Evolutionary conservation across 1,284 basidiomycete genomes (phyloP), one percentile per base, ranked within the genome.

Genomic region (Ustilago bromivora): DNA sequence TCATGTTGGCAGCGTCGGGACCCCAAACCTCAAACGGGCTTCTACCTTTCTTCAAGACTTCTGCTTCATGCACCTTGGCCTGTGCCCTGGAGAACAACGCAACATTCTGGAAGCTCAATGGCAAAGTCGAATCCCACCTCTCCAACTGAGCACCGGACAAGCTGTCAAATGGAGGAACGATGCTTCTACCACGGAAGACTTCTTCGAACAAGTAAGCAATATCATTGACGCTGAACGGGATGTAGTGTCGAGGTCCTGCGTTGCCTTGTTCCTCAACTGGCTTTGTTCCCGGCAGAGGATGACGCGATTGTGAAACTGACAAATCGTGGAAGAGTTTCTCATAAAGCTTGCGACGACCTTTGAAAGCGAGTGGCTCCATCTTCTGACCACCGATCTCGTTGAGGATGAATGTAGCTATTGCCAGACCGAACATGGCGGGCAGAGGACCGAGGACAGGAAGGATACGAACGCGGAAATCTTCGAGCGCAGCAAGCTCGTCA

Each of bases 401-500:
- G 31, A 86, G 61, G 62, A 86, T 79, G 57, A 78, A 85, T 15
- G 81, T 84, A 0, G 84, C 84, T 1, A 80, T 83, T 0, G 82
- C 83, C 10, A 86, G 61, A 0, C 84, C 84, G 60, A 86, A 86
- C 80, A 86, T 86, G 63, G 82, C 84, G 4, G 84, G 84, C 6
- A 86, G 58, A 1, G 84, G 82, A 0, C 93, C 93, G 7, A 96
- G 89, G 7, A 96, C 94, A 35, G 94, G 94, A 7, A 96, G 86
- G 73, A 96, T 94, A 52, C 95, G 89, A 6, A 96, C 94, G 40
- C 97, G 89, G 87, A 98, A 99, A 85, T 98, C 94, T 83, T 96
- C 93, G 69, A 98, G 93, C 5, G 93, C 92, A 11, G 93, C 92
- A 3, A 99, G 89, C 87, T 99, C 96, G 82, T 94, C 92, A 6